Conservation (phyloP, 1,284 basidiomycete species). For the Ganoderma multipileum region DNA sequence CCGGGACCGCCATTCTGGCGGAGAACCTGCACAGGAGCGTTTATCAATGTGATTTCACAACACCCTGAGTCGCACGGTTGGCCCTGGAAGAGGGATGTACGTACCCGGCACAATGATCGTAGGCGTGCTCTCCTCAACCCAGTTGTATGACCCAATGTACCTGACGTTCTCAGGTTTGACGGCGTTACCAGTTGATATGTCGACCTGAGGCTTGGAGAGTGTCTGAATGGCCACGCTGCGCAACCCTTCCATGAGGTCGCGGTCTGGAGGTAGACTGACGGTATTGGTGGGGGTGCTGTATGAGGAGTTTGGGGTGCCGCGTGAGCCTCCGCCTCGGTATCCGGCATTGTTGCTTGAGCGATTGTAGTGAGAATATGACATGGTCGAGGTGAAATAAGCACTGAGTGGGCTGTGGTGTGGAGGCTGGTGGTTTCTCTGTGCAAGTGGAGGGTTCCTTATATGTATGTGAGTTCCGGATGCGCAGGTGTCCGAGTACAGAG, state of each 20-base stretch:
- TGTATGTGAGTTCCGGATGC: neutral
- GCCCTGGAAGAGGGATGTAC: conserved; percentile 7
- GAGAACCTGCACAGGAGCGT: conserved; percentile 48
- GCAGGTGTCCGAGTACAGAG: neutral
- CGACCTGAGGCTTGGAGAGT: conserved; percentile 12
- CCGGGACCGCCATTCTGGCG: conserved; percentile 55
- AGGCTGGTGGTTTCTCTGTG: neutral
- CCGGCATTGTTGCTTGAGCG: neutral
- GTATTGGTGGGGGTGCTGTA: neutral
- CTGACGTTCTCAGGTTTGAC: conserved; percentile 40
- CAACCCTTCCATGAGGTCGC: conserved; percentile 25
- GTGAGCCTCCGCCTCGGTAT: neutral
- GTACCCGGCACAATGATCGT: conserved; percentile 66
- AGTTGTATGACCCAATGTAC: conserved; percentile 63
- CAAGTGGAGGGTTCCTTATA: neutral
- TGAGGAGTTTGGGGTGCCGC: neutral
- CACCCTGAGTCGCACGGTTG: neutral
- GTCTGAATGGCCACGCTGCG: conserved; percentile 6
- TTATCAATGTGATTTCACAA: neutral
- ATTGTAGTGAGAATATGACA: conserved; percentile 8
- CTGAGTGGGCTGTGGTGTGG: neutral
- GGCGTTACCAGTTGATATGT: neutral
- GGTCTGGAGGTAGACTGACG: conserved; percentile 19
- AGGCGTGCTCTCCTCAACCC: conserved; percentile 49
- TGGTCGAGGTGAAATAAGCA: neutral